These are phyloP conservation scores for Zalaria sp. DNA, from an alignment of 2,329 filamentous ascomycete species.

Conservation along the genomic window DNA sequence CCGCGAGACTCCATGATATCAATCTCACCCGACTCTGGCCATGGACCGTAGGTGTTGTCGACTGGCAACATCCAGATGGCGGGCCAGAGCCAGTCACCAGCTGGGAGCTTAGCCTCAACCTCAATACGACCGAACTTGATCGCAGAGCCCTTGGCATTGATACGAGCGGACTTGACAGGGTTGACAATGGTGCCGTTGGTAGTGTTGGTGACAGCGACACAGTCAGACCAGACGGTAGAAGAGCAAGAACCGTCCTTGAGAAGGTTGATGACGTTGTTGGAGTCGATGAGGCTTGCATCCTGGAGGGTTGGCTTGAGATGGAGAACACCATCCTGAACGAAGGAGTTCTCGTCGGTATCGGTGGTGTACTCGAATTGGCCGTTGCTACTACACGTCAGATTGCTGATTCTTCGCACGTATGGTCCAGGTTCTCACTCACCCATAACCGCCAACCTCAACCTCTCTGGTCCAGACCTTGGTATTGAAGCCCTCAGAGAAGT, in stretches of 20 bases:
- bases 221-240: slow-evolving; percentile 43
- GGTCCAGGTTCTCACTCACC: slow-evolving; percentile 38
- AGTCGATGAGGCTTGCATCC: slow-evolving; percentile 49
- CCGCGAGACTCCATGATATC: slow-evolving; percentile 71
- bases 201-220: slow-evolving; percentile 58
- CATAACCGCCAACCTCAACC: slow-evolving; percentile 60
- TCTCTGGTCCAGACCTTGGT: slow-evolving; percentile 57
- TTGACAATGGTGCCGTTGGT: slow-evolving; percentile 67
- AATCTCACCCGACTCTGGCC: slow-evolving; percentile 72
- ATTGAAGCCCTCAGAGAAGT: slow-evolving; percentile 47
- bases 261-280: slow-evolving; percentile 55
- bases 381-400: slow-evolving; percentile 38
- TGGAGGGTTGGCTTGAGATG: slow-evolving; percentile 68
- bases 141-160: slow-evolving; percentile 56
- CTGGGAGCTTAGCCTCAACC: slow-evolving; percentile 60
- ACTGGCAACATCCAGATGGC: slow-evolving; percentile 85
- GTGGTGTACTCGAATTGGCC: slow-evolving; percentile 74
- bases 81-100: slow-evolving; percentile 79
- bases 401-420: slow-evolving; percentile 4
- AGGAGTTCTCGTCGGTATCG: slow-evolving; percentile 57
- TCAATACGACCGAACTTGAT: slow-evolving; percentile 76
- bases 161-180: slow-evolving; percentile 62
- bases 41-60: slow-evolving; percentile 56
- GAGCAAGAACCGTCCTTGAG: slow-evolving; percentile 53
- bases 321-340: slow-evolving; percentile 52